These are phyloP conservation scores for Fomitiporia mediterranea DNA, from an alignment of 1,284 basidiomycete genomes.

Conservation along the genomic window DNA sequence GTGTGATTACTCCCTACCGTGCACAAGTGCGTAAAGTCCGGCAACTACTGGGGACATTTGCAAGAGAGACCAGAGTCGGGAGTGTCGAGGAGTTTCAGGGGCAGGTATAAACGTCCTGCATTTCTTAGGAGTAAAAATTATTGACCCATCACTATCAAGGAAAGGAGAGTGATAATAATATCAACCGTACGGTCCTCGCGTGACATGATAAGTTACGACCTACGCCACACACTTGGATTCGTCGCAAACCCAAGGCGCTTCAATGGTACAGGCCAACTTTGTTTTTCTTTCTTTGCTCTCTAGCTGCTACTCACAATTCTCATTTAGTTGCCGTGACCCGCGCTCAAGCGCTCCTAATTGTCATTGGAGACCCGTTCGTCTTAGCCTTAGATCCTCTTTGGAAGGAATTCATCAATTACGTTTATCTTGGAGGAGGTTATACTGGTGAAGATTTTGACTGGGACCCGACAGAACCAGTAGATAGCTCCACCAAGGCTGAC, in stretches of 20 bases:
- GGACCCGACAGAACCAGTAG: constrained; percentile 40
- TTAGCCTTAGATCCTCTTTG: constrained; percentile 48
- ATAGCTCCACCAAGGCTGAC: constrained; percentile 12
- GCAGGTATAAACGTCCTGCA: constrained; percentile 42
- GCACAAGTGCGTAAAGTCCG: constrained; percentile 49
- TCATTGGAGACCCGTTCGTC: constrained; percentile 51
- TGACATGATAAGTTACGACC: constrained; percentile 36
- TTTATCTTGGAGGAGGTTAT: constrained; percentile 43
- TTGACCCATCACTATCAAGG: constrained; percentile 26
- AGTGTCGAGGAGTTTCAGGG: constrained; percentile 63
- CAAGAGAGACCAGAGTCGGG: constrained; percentile 46
- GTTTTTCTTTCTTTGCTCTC: background rate
- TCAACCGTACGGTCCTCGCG: constrained; percentile 42
- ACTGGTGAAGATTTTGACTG: constrained; percentile 44
- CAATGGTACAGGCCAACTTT: constrained; percentile 34
- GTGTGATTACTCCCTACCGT: constrained; percentile 52
- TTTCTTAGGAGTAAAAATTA: too few relatives aligned
- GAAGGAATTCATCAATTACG: constrained; percentile 49
- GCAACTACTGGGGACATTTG: constrained; percentile 29
- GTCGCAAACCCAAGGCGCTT: constrained; percentile 41
- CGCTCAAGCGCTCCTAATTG: constrained; percentile 52
- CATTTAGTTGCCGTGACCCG: constrained; percentile 38
- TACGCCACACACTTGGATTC: constrained; percentile 43
- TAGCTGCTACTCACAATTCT: background rate
- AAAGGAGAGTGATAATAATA: constrained; percentile 41